Base-by-base conservation (phyloP, 1,284 basidiomycete genomes). In the Puccinia novopanici region DNA sequence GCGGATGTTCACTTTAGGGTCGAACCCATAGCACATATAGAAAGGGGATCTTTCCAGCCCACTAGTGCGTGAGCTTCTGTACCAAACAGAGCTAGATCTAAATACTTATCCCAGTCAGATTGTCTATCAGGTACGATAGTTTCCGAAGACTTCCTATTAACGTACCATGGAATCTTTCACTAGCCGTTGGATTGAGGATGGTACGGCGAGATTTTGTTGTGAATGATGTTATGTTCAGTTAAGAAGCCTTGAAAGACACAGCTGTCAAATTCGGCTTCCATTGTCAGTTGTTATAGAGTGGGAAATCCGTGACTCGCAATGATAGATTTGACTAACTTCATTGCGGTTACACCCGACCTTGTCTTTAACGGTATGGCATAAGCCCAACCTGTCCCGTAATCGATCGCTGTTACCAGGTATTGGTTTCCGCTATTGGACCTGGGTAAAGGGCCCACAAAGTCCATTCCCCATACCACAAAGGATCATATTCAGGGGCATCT, bases 331-430 rank as follows among this genome's bases (percentile, higher is more conserved):
- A 73, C 50, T 13, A 73, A 10, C 13, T 55, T 42, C 0, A n/a
- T 40, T 34, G 52, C 50, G 9, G 72, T 52, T 12, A 40, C 13
- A 19, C 45, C 34, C 0, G 72, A 74, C 10, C 22, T n/a, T 2
- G 48, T 8, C 5, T n/a, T 19, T 22, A 74, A 27, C 0, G 72
- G 24, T 57, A 55, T 42, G 4, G 72, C 72, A 30, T 74, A 74
- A 4, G 72, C 72, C 48, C 72, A 74, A 3, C 72, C 72, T 30
- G 72, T 74, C 6, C 72, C 52, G 27, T 74, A 74, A 22, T 74
- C 72, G 30, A 74, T 74, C 17, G 72, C 34, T 0, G 72, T 74
- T 1, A 59, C 37, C 12, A 74, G 2, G 37, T 74, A 59, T 74
- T 74, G 48, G n/a, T 74, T 74, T 17, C 37, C 37, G 12, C 22